These are phyloP conservation scores for Fistulifera pelliculosa DNA, from an alignment of 108 stramenopile species.

Conservation along the genomic window DNA sequence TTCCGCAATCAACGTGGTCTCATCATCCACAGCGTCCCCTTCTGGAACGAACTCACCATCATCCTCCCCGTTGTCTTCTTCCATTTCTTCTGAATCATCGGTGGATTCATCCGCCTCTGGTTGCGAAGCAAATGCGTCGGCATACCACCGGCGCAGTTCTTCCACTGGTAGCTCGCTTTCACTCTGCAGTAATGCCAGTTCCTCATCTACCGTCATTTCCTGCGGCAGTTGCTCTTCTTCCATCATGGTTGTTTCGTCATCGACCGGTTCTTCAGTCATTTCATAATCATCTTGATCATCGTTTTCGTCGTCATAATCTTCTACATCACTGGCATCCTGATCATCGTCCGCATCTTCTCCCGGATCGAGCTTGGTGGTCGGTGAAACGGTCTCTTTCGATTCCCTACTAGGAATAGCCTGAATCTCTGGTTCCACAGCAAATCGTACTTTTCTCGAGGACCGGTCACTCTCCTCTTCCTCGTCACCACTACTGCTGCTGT, in stretches of 20 bases:
- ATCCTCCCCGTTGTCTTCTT: conserved; percentile 36
- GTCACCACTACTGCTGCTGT: conserved; percentile 12
- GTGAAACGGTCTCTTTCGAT: not conserved
- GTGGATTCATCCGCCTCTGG: not conserved
- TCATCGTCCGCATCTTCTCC: conserved; percentile 51
- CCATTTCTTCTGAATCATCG: not conserved
- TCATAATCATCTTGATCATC: conserved; percentile 31
- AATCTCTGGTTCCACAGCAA: not conserved
- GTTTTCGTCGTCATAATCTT: conserved; percentile 27
- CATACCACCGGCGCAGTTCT: conserved; percentile 54
- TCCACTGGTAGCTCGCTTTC: conserved; percentile 65
- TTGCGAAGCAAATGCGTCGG: not conserved
- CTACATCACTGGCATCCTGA: conserved; percentile 49
- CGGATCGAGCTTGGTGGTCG: not conserved
- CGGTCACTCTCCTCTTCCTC: conserved; percentile 16
- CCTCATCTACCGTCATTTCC: conserved; percentile 52
- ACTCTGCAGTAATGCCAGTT: conserved; percentile 39
- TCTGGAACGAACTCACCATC: conserved; percentile 38
- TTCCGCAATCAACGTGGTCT: conserved; percentile 40
- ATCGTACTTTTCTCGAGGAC: not conserved
- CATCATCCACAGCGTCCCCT: conserved; percentile 34
- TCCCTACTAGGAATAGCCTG: not conserved
- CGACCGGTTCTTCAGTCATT: conserved; percentile 31
- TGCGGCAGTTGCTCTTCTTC: conserved; percentile 51
- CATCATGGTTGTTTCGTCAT: conserved; percentile 64